Base-by-base conservation (phyloP, 192 early-diverging fungal species). In the Backusella mclennaniae region DNA sequence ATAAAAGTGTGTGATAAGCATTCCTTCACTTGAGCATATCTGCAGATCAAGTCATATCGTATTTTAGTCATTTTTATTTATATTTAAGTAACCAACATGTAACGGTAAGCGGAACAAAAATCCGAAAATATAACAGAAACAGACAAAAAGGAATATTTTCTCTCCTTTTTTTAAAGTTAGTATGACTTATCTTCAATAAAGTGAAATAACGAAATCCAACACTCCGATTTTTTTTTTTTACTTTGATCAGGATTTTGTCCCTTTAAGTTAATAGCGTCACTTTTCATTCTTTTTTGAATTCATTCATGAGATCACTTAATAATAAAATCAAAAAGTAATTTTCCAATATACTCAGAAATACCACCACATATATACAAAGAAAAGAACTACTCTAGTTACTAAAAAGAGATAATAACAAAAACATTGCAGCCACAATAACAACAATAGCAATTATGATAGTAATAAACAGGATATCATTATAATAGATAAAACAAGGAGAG, bases 131-230 rank as follows among this genome's bases (percentile, higher is more conserved):
- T 26, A 63, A 11, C 9, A 29, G 12, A 29, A 29, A 63, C 56
- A 49, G 46, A 49, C 46, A 49, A 49, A 44, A 49, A 49, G 46
- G 19, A 49, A 49, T 49, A 49, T 49, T 49, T 49, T 49, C 26
- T 63, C 56, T 63, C 56, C 56, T 63, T 63, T 63, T 63, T 63
- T 63, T 63, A 63, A 63, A 59, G 21, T 29, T 59, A 59, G 56
- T 59, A 59, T 23, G 23, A 59, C 56, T 23, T 59, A 9, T 29
- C 21, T 59, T 21, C 23, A 26, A 59, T 23, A 63, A 29, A 63
- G 8, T 29, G 56, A 63, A 12, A 63, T 23, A 23, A 63, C 21
- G 56, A 29, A 29, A 63, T 23, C 12, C 21, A 29, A 63, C 26
- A 29, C 56, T 63, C 56, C 56, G 56, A 63, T 63, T 6, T 63